Evolutionary conservation across 345 rosid genomes (phyloP).

Genomic region (Linum lewisii): DNA sequence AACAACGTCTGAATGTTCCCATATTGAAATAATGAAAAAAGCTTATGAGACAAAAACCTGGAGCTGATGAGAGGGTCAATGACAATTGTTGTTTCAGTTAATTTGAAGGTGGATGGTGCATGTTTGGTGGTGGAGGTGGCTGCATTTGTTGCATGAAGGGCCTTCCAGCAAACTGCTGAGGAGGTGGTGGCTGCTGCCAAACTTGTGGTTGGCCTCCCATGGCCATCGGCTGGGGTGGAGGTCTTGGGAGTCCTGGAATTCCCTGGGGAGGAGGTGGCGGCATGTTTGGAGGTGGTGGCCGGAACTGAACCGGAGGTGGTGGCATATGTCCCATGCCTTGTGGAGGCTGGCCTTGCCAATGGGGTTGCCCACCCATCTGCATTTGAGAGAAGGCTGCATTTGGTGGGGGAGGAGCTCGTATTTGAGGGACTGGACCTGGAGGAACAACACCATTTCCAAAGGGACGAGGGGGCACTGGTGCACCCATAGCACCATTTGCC

Average conservation of each 20-base stretch:
- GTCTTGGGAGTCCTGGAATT: slow-evolving; percentile 32
- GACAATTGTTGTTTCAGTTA: background rate
- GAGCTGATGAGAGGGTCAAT: background rate
- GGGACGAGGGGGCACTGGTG: slow-evolving; percentile 59
- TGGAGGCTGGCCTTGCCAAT: slow-evolving; percentile 67
- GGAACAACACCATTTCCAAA: slow-evolving; percentile 53
- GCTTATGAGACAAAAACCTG: background rate
- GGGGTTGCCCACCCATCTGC: slow-evolving; percentile 39
- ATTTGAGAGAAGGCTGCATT: slow-evolving; percentile 38
- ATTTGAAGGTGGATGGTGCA: slow-evolving; percentile 10
- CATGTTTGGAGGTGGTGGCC: slow-evolving; percentile 62
- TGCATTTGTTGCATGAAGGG: slow-evolving; percentile 59
- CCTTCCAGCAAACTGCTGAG: slow-evolving; percentile 44
- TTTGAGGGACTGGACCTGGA: slow-evolving; percentile 35
- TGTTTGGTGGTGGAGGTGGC: slow-evolving; percentile 37
- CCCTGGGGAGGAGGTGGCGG: slow-evolving; percentile 58
- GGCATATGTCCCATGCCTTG: slow-evolving; percentile 44
- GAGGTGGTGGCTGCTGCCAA: slow-evolving; percentile 62
- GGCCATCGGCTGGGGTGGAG: slow-evolving; percentile 71
- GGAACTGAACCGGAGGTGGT: slow-evolving; percentile 65
- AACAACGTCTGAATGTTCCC: background rate
- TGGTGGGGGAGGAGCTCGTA: slow-evolving; percentile 72
- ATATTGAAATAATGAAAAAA: too few species aligned
- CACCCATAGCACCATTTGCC: slow-evolving; percentile 48
- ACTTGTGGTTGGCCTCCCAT: slow-evolving; percentile 49